Evolutionary conservation across 805 yeast species (phyloP).

Genomic region (Candida dendrica): DNA sequence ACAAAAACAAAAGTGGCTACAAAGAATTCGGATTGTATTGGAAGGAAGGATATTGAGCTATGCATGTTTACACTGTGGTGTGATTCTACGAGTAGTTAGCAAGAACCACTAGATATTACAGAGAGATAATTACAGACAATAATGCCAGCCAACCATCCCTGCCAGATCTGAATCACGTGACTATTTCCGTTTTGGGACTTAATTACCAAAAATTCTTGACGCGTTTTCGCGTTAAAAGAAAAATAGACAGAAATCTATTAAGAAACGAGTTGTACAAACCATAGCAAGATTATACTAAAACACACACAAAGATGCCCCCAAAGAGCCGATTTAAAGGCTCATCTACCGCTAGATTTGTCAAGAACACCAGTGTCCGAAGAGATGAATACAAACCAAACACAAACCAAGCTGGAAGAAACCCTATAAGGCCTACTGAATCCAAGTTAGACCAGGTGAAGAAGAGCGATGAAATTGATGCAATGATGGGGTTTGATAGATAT

Average conservation of each 20-base stretch:
- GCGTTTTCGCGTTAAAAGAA: background rate
- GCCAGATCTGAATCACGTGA: background rate
- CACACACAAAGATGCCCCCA: background rate
- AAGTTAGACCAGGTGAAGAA: conserved; percentile 49
- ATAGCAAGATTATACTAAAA: no score
- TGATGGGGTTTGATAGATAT: conserved; percentile 84
- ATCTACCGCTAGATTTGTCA: conserved; percentile 45
- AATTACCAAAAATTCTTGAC: background rate
- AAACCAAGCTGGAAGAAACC: conserved; percentile 29
- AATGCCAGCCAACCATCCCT: no score
- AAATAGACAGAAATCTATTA: no score
- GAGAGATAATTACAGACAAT: no score
- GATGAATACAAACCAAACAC: conserved; percentile 21
- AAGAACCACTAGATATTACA: no score
- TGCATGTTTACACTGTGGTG: no score
- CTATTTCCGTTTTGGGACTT: background rate
- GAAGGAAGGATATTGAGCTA: no score
- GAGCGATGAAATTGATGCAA: conserved; percentile 62
- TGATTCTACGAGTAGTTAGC: no score
- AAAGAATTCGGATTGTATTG: no score
- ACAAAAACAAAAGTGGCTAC: no score
- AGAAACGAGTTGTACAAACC: no score
- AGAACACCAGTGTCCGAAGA: conserved; percentile 23
- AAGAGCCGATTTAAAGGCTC: conserved; percentile 35
- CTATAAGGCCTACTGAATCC: conserved; percentile 14